phyloP scores from a whole-genome alignment of 441 rosid species.

The Biscutella laevigata region DNA sequence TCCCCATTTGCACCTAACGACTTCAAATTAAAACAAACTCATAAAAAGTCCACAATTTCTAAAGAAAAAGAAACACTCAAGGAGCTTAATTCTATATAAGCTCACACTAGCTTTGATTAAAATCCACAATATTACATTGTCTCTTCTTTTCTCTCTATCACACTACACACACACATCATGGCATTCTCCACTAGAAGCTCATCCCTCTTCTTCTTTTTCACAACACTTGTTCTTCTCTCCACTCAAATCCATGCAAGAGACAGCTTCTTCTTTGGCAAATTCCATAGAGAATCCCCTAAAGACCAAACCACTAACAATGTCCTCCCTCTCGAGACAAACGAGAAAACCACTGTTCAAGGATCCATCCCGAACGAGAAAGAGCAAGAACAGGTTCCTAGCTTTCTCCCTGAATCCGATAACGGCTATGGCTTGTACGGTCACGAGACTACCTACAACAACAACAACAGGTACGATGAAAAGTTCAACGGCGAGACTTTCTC shows the following conservation, averaged over 20 bases:
- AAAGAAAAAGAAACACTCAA: conserved; percentile 15
- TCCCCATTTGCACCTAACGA: conserved; percentile 35
- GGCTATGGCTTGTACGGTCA: conserved; percentile 32
- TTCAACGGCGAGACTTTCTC: conserved; percentile 17
- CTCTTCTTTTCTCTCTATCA: conserved; percentile 11
- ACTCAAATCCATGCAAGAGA: conserved; percentile 46
- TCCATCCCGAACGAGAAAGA: conserved; percentile 15
- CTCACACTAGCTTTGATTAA: conserved; percentile 11
- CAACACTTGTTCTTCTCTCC: conserved; percentile 29
- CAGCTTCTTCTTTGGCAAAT: conserved; percentile 68
- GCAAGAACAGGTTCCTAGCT: conserved; percentile 26
- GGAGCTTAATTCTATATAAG: conserved; percentile 13
- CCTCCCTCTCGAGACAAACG: conserved; percentile 21
- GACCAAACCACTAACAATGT: conserved; percentile 18
- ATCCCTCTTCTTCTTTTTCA: conserved; percentile 28
- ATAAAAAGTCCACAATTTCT: conserved; percentile 14
- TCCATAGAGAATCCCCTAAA: conserved; percentile 28
- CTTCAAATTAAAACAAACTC: conserved; percentile 16
- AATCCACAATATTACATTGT: conserved; percentile 16
- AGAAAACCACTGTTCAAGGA: conserved; percentile 22
- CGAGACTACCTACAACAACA: conserved; percentile 23
- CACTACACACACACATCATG: conserved; percentile 37
- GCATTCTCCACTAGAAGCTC: conserved; percentile 26
- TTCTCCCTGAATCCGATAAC: conserved; percentile 23
- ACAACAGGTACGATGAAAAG: conserved; percentile 24